These are phyloP conservation scores for Diaporthe sp. DNA, from an alignment of 2,329 filamentous ascomycete species.

Conservation along the genomic window DNA sequence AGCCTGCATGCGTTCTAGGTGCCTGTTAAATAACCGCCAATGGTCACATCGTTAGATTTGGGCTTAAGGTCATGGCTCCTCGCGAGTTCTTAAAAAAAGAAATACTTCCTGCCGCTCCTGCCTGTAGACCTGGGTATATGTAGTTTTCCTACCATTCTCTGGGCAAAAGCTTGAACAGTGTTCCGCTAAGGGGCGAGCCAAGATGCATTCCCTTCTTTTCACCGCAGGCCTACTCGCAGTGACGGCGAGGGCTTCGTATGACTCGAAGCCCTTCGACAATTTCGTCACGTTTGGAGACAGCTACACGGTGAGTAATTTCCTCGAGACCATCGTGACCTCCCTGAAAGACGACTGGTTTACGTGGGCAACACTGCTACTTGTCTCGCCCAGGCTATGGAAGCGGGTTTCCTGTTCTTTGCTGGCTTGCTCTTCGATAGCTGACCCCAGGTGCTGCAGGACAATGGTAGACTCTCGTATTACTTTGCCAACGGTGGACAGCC, in stretches of 20 bases:
- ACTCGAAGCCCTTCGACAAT: constrained; percentile 62
- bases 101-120: background rate
- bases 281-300: constrained; percentile 80
- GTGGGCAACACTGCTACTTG: background rate
- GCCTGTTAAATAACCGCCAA: background rate
- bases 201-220: constrained; percentile 17
- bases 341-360: background rate
- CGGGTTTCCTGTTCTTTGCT: background rate
- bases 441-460: constrained; percentile 56
- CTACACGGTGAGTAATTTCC: constrained; percentile 61
- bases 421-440: background rate
- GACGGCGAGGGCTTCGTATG: constrained; percentile 19
- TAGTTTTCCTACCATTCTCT: background rate
- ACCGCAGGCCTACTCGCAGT: background rate
- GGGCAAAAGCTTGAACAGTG: background rate
- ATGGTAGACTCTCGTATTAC: constrained; percentile 74
- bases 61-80: background rate
- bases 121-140: background rate
- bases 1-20: background rate
- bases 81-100: background rate
- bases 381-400: background rate
- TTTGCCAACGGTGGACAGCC: constrained; percentile 63
- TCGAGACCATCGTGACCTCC: background rate
- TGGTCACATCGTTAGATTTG: background rate
- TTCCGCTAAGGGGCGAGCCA: background rate